phyloP scores from a whole-genome alignment of 805 yeast genomes.

The Saccharomycopsis sp. region DNA sequence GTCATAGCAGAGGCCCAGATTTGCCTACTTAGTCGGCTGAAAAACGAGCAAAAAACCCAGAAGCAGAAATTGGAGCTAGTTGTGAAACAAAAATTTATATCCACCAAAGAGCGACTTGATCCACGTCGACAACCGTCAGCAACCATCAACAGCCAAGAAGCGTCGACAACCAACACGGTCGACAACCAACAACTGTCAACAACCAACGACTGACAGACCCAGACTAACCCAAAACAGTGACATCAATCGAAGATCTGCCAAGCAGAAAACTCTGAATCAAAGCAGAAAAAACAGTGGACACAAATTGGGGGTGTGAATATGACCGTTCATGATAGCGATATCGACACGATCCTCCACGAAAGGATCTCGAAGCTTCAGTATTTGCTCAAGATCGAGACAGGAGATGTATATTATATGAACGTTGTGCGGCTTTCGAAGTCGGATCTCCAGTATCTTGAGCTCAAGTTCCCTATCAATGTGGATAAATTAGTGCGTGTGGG shows the following conservation, averaged over 20 bases:
- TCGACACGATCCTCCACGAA: not conserved
- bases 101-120: too few species aligned
- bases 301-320: not conserved
- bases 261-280: too few species aligned
- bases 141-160: too few species aligned
- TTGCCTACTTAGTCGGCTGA: too few species aligned
- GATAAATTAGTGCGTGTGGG: slow-evolving; percentile 7
- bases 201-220: too few species aligned
- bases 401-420: slow-evolving; percentile 11
- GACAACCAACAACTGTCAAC: too few species aligned
- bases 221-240: too few species aligned
- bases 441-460: slow-evolving; percentile 4
- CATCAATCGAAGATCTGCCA: too few species aligned
- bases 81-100: not conserved
- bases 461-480: slow-evolving; percentile 5
- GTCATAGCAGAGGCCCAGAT: too few species aligned
- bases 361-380: not conserved
- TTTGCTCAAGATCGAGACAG: slow-evolving; percentile 1
- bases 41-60: not conserved
- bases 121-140: too few species aligned
- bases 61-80: not conserved
- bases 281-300: not conserved
- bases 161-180: too few species aligned
- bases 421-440: not conserved
- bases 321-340: not conserved